phyloP scores from a whole-genome alignment of 1,139 yeast genomes.

The Pichia sp. region DNA sequence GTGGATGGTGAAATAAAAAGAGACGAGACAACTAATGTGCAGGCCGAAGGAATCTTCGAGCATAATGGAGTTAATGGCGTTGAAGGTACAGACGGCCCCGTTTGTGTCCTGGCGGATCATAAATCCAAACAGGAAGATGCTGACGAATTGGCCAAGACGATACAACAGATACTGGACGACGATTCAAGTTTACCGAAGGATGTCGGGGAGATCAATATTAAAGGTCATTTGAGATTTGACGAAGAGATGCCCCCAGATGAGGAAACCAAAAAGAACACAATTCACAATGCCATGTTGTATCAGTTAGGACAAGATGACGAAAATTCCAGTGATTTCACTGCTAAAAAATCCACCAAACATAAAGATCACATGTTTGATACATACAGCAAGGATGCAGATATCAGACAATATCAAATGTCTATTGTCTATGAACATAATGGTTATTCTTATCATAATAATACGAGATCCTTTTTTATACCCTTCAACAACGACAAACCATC shows the following conservation, averaged over 20 bases:
- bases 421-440: slow-evolving; percentile 44
- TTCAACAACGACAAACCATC: slow-evolving; percentile 45
- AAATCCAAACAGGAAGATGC: slow-evolving; percentile 4
- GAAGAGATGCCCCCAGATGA: slow-evolving; percentile 17
- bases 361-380: slow-evolving; percentile 22
- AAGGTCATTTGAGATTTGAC: slow-evolving; percentile 14
- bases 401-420: slow-evolving; percentile 17
- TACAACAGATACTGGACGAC: slow-evolving; percentile 4
- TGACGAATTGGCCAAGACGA: slow-evolving; percentile 4
- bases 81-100: no score
- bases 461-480: slow-evolving; percentile 57
- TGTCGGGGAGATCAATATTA: slow-evolving; percentile 11
- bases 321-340: not conserved
- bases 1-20: not conserved
- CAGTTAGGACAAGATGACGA: slow-evolving; percentile 4
- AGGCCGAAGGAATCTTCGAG: no score
- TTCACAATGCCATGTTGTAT: slow-evolving; percentile 22
- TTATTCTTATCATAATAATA: slow-evolving; percentile 45
- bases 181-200: slow-evolving; percentile 10
- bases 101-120: not conserved
- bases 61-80: no score
- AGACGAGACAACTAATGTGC: no score
- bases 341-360: not conserved
- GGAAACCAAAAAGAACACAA: slow-evolving; percentile 24
- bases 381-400: slow-evolving; percentile 14